Conservation (phyloP, 805 yeast genomes). For the Yueomyces sp. region DNA sequence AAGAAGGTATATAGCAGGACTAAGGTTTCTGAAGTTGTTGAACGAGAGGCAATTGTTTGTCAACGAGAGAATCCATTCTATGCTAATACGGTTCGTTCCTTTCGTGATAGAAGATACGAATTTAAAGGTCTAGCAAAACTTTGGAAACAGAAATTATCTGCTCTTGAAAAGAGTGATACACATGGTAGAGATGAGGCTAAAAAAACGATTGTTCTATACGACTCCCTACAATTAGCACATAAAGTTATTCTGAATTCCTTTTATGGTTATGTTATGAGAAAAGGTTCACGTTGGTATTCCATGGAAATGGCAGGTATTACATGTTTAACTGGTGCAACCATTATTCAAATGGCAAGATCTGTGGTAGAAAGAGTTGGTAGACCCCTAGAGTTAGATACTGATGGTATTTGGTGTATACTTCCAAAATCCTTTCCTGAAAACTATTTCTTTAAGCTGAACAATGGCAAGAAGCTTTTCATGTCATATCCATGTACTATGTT, state of each 20-base stretch:
- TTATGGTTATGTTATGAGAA: constrained; percentile 97
- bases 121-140: constrained; percentile 86
- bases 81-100: constrained; percentile 83
- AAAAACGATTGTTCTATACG: constrained; percentile 87
- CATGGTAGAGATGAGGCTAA: constrained; percentile 75
- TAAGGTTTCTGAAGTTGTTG: constrained; percentile 70
- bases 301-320: constrained; percentile 99
- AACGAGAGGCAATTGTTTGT: constrained; percentile 87
- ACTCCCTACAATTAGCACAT: constrained; percentile 91
- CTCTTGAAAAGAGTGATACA: constrained; percentile 39
- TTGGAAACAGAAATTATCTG: constrained; percentile 74
- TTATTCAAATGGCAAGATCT: constrained; percentile 91
- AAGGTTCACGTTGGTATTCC: constrained; percentile 98
- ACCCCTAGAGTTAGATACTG: constrained; percentile 93
- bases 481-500: constrained; percentile 96
- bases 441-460: constrained; percentile 51
- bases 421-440: constrained; percentile 92
- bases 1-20: constrained; percentile 73
- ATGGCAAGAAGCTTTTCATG: constrained; percentile 63
- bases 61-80: constrained; percentile 97
- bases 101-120: constrained; percentile 92
- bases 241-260: constrained; percentile 93
- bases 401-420: constrained; percentile 98
- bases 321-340: constrained; percentile 94
- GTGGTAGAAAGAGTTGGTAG: constrained; percentile 88